These are phyloP conservation scores for Basidioascus undulatus DNA, from an alignment of 768 basidiomycete species.

Conservation along the genomic window DNA sequence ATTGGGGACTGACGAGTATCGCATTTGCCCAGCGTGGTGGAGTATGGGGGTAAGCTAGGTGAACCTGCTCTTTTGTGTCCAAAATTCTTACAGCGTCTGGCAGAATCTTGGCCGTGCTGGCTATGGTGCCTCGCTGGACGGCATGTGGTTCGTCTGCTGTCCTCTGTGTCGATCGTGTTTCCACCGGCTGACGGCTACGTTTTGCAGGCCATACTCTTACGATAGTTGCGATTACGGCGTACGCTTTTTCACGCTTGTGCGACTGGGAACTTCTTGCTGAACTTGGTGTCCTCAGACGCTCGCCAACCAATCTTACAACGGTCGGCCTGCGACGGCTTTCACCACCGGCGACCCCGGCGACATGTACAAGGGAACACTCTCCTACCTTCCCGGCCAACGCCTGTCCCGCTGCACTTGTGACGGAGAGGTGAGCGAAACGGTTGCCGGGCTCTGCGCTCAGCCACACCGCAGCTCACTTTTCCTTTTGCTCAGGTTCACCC, in stretches of 20 bases:
- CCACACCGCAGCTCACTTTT: no score
- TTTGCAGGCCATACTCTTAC: constrained; percentile 54
- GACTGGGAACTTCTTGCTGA: no score
- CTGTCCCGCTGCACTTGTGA: no score
- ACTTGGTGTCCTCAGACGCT: no score
- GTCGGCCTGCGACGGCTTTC: constrained; percentile 29
- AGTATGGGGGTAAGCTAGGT: no score
- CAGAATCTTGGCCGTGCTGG: constrained; percentile 66
- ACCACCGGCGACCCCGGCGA: constrained; percentile 17
- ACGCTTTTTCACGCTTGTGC: no score
- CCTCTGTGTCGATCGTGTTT: not conserved
- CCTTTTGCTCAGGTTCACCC: no score
- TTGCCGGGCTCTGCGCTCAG: no score
- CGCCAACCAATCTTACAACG: constrained; percentile 50
- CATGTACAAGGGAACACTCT: constrained; percentile 33
- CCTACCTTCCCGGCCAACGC: constrained; percentile 65
- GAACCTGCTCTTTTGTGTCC: no score
- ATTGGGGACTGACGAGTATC: no score
- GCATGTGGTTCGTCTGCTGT: constrained; percentile 18
- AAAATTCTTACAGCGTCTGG: no score
- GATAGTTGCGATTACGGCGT: constrained; percentile 62
- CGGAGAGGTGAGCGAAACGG: no score
- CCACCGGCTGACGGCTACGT: constrained; percentile 22
- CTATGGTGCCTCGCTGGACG: constrained; percentile 71
- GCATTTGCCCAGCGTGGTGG: not conserved